phyloP scores from a whole-genome alignment of 305 asterid genomes.

The Fraxinus paxiana region DNA sequence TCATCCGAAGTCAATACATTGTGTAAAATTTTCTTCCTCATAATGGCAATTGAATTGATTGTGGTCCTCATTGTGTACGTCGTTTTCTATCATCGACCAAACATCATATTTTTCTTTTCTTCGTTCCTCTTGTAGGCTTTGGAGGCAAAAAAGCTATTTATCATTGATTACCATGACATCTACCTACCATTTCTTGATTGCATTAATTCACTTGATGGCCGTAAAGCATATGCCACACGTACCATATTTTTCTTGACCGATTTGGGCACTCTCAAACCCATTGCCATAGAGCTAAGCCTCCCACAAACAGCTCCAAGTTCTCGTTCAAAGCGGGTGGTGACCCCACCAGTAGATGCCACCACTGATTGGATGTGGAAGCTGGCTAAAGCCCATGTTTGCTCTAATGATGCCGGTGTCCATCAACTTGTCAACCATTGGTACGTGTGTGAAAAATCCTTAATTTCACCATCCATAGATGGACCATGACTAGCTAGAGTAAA shows the following conservation, averaged over 20 bases:
- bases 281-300: slow-evolving; percentile 84
- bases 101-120: not conserved
- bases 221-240: slow-evolving; percentile 87
- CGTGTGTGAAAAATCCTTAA: not conserved
- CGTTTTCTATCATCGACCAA: not conserved
- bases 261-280: slow-evolving; percentile 70
- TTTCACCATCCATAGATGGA: not conserved
- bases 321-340: slow-evolving; percentile 58
- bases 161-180: slow-evolving; percentile 74
- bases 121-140: slow-evolving; percentile 49
- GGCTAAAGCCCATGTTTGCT: slow-evolving; percentile 89
- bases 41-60: not conserved
- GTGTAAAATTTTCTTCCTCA: not conserved
- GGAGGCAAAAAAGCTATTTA: slow-evolving; percentile 62
- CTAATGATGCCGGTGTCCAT: slow-evolving; percentile 96
- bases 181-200: slow-evolving; percentile 72
- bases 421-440: slow-evolving; percentile 97
- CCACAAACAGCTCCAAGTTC: slow-evolving; percentile 44
- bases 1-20: not conserved
- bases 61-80: not conserved
- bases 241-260: slow-evolving; percentile 68
- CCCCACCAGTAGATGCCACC: slow-evolving; percentile 73
- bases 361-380: slow-evolving; percentile 79
- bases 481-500: not conserved
- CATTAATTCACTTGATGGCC: slow-evolving; percentile 83